A percentile compares a stretch with the other conserved stretches of the same genome.
These are phyloP conservation scores for Saccharomycopsis phalli DNA, from an alignment of 1,139 yeast species.

Conservation along the genomic window DNA sequence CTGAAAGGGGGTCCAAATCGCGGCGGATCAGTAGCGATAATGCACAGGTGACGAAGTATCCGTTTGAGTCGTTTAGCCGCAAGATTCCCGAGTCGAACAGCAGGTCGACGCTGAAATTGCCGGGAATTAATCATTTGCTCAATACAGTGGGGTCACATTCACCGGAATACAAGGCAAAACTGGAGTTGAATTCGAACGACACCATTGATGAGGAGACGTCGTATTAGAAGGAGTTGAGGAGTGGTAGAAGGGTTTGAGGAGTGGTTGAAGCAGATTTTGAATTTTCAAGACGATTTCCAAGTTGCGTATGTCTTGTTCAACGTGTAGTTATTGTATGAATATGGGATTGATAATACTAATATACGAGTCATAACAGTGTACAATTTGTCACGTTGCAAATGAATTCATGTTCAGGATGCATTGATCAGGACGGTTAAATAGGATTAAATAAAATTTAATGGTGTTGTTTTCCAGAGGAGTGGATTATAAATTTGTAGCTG, in stretches of 20 bases:
- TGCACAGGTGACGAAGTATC: not conserved
- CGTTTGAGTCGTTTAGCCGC: conserved; percentile 1
- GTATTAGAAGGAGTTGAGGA: not conserved
- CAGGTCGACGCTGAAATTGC: conserved; percentile 12
- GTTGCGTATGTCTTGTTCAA: too few species aligned
- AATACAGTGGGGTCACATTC: not conserved
- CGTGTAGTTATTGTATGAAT: too few species aligned
- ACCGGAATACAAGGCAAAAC: not conserved
- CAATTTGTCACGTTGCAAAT: too few species aligned
- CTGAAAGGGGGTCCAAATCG: conserved; percentile 14
- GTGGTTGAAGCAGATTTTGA: not conserved
- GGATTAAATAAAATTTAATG: too few species aligned
- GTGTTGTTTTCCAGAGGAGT: too few species aligned
- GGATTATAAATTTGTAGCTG: too few species aligned
- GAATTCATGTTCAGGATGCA: too few species aligned
- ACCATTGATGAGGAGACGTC: conserved; percentile 18
- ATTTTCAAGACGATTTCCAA: not conserved
- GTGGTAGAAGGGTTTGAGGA: not conserved
- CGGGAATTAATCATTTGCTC: conserved; percentile 14
- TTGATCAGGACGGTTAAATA: too few species aligned
- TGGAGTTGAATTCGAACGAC: conserved; percentile 15
- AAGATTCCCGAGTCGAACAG: not conserved
- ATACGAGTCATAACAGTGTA: too few species aligned
- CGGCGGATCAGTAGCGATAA: conserved; percentile 4
- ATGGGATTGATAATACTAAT: too few species aligned